Evolutionary conservation across 2,329 filamentous ascomycete species (phyloP), one percentile per base, ranked within the genome.

Genomic region (Clarireedia monteithiana): DNA sequence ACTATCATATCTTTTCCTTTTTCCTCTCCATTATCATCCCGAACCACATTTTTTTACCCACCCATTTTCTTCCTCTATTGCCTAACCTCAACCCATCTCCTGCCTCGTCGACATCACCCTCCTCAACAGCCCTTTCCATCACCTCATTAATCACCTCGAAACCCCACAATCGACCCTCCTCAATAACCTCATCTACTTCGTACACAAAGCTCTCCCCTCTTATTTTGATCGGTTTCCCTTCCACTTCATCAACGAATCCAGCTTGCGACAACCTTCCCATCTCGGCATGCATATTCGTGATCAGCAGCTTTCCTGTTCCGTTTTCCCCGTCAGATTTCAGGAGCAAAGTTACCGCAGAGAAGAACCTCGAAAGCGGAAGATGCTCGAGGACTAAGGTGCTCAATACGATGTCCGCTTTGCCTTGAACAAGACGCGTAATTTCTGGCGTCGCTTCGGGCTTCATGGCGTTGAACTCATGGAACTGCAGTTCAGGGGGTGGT

Each of bases 241-340:
- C 67, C 17, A 68, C 69, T 6, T 67, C 67, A 64, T 82, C 79
- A 12, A 81, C 72, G 63, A 87, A 86, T 0, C 84, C 83, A 0
- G 83, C 83, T 64, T 83, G 81, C 26, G 77, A 79, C 15, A 76
- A 72, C 14, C 60, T 59, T 1, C 82, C 83, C 82, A 86, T 86
- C 3, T 85, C 78, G 1, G 75, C 69, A 66, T 87, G 84, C 84
- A 87, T 87, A 63, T 86, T 86, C 0, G 82, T 86, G n/a, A 86
- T 63, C 9, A 86, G 70, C 5, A 84, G 69, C 48, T 76, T 68
- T 0, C 78, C 82, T 74, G 0, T 71, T 69, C 44, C 7, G 5
- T 73, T 69, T 15, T 60, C 1, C 71, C 63, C 0, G 76, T 73
- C 0, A 75, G 74, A 2, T 61, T 52, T 55, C 4, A 55, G 30